These are phyloP conservation scores for Hypoxylon lenormandii DNA, from an alignment of 495 filamentous ascomycete genomes.

Conservation along the genomic window DNA sequence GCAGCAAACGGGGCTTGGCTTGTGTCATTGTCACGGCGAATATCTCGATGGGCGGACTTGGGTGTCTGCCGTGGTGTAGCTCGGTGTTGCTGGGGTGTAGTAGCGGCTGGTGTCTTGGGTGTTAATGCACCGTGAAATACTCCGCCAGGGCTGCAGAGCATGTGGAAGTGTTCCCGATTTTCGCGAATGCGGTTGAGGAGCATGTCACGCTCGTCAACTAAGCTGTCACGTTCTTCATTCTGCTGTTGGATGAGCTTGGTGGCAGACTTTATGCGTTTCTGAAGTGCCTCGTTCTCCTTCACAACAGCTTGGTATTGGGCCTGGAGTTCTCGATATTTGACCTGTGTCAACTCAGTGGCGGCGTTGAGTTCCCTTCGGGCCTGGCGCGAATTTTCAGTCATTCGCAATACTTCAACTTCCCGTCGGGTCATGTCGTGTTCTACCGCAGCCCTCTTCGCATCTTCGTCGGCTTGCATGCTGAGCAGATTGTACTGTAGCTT, in stretches of 20 bases:
- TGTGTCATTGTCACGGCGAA: slow-evolving; percentile 55
- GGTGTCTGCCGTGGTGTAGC: slow-evolving; percentile 63
- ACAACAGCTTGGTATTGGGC: slow-evolving; percentile 69
- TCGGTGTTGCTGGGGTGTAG: slow-evolving; percentile 62
- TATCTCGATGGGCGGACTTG: slow-evolving; percentile 55
- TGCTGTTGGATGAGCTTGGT: slow-evolving; percentile 77
- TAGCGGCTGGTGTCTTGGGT: slow-evolving; percentile 64
- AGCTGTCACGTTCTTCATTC: slow-evolving; percentile 72
- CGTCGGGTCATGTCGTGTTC: slow-evolving; percentile 92
- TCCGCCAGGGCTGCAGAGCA: slow-evolving; percentile 69
- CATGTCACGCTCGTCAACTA: slow-evolving; percentile 77
- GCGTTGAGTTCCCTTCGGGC: slow-evolving; percentile 58
- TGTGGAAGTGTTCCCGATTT: slow-evolving; percentile 84
- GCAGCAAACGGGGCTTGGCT: slow-evolving; percentile 75
- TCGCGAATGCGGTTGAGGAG: slow-evolving; percentile 85
- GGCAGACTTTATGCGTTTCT: slow-evolving; percentile 74
- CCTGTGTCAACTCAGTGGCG: slow-evolving; percentile 55
- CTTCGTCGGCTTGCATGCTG: slow-evolving; percentile 85
- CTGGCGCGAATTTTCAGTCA: slow-evolving; percentile 65
- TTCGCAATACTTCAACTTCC: slow-evolving; percentile 88
- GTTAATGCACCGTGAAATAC: slow-evolving; percentile 66
- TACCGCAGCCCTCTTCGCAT: slow-evolving; percentile 86
- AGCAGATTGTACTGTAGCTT: slow-evolving; percentile 91
- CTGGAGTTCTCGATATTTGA: slow-evolving; percentile 63
- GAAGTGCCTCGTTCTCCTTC: slow-evolving; percentile 71